Conservation (phyloP, 768 basidiomycete genomes). For the Naganishia friedmannii region DNA sequence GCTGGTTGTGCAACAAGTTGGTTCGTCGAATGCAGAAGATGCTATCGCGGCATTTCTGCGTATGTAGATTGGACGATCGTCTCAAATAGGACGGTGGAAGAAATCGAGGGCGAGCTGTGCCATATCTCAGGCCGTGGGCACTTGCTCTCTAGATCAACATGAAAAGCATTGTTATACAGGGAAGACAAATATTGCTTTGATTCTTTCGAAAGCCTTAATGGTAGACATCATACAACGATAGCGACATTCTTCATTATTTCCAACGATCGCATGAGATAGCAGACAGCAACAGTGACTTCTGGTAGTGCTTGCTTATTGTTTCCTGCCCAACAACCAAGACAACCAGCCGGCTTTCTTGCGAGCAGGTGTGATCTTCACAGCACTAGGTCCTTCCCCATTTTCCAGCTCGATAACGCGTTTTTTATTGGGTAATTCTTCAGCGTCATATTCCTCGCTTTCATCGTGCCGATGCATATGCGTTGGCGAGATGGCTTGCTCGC, state of each 20-base stretch:
- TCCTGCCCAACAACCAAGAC: constrained; percentile 18
- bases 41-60: neutral
- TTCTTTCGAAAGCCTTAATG: neutral
- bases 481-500: neutral
- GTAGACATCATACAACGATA: neutral
- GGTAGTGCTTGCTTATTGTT: neutral
- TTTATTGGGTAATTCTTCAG: neutral
- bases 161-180: neutral
- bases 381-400: constrained; percentile 21
- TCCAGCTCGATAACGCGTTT: constrained; percentile 28
- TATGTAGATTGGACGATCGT: no score
- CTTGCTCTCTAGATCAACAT: neutral
- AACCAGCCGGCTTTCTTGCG: constrained; percentile 17
- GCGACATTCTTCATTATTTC: neutral
- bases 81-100: no score
- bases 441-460: neutral
- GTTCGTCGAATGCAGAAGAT: neutral
- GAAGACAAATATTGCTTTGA: neutral
- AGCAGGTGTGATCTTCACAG: constrained; percentile 15
- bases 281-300: neutral
- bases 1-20: neutral
- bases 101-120: neutral
- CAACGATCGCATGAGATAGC: neutral
- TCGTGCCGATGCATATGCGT: neutral
- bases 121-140: neutral